Conservation (phyloP, 176 grass and related monocot genomes). For the Raddia guianensis region DNA sequence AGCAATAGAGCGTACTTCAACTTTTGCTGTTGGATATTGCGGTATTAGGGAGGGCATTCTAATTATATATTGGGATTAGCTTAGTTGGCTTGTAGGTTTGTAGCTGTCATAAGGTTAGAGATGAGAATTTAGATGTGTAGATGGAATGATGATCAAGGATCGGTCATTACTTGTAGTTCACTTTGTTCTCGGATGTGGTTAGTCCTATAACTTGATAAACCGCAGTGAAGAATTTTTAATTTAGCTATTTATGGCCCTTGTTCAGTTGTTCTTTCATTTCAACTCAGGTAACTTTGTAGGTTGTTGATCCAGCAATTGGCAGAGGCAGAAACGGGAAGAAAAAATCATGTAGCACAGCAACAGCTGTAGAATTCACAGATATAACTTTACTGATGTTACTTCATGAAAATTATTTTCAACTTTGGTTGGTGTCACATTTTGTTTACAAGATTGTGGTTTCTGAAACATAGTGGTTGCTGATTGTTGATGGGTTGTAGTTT, state of each 20-base stretch:
- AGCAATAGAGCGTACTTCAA: not conserved
- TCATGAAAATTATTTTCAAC: not conserved
- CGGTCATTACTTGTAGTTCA: conserved; percentile 11
- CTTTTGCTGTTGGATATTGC: not conserved
- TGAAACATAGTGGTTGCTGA: not conserved
- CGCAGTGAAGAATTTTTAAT: conserved; percentile 7
- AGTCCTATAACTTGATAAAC: not conserved
- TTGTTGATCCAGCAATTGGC: not conserved
- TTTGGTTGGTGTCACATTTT: conserved; percentile 5
- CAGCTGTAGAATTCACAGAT: not conserved
- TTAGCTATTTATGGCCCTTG: not conserved
- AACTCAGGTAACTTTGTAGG: not conserved
- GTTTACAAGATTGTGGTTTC: not conserved
- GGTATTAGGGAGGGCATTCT: conserved; percentile 23
- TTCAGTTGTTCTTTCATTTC: not conserved
- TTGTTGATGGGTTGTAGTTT: not conserved
- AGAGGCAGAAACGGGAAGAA: not conserved
- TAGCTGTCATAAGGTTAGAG: conserved; percentile 27
- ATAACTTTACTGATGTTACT: not conserved
- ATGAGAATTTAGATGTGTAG: conserved; percentile 33
- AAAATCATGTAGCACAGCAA: not conserved
- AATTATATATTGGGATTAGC: conserved; percentile 27
- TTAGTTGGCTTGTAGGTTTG: conserved; percentile 4
- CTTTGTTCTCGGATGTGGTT: conserved; percentile 7
- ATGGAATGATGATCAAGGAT: conserved; percentile 26